Conservation (phyloP, 2,329 filamentous ascomycete species). For the Penicillium sp. region DNA sequence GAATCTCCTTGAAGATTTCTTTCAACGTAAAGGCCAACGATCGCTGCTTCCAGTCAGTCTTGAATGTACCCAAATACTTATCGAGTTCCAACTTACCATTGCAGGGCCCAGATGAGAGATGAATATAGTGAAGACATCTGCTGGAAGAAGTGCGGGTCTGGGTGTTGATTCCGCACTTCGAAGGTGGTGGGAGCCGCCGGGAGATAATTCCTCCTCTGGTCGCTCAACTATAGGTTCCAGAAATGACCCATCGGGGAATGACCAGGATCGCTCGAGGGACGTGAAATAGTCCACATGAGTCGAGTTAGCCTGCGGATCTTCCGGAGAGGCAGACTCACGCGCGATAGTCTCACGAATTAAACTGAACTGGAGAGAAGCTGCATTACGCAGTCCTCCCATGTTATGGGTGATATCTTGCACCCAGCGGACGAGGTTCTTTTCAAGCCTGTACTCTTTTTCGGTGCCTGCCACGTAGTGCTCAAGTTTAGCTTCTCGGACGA, state of each 20-base stretch:
- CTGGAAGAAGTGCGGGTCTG: slow-evolving; percentile 48
- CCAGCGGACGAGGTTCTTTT: slow-evolving; percentile 77
- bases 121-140: slow-evolving; percentile 89
- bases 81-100: slow-evolving; percentile 55
- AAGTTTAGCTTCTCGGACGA: slow-evolving; percentile 80
- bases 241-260: slow-evolving; percentile 45
- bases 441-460: slow-evolving; percentile 74
- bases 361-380: slow-evolving; percentile 83
- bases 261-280: slow-evolving; percentile 32
- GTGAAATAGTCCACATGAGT: slow-evolving; percentile 17
- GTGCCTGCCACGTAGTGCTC: slow-evolving; percentile 82
- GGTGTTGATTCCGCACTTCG: slow-evolving; percentile 13
- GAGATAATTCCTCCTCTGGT: slow-evolving; percentile 53
- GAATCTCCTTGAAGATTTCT: slow-evolving; percentile 82
- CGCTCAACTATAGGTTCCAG: slow-evolving; percentile 65
- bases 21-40: slow-evolving; percentile 89
- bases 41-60: slow-evolving; percentile 53
- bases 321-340: slow-evolving; percentile 18
- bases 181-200: slow-evolving; percentile 8
- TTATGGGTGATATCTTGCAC: slow-evolving; percentile 84
- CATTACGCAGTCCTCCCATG: slow-evolving; percentile 85
- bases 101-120: slow-evolving; percentile 86
- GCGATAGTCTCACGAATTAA: slow-evolving; percentile 65
- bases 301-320: slow-evolving; percentile 20
- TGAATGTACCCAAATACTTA: neutral